phyloP scores from a whole-genome alignment of 306 rosid species.

The Acacia confusa region DNA sequence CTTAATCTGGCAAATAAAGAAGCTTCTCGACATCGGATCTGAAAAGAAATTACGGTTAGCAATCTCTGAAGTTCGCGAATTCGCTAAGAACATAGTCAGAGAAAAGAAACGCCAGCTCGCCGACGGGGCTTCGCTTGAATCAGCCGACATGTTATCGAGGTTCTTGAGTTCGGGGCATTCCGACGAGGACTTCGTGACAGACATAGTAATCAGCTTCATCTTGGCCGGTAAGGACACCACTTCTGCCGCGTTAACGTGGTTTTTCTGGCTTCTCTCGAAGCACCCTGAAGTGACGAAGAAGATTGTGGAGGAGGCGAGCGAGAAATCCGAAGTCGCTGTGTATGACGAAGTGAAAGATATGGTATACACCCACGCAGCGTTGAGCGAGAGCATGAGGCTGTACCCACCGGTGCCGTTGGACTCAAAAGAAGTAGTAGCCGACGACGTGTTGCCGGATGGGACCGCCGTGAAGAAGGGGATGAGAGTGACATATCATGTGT shows the following conservation, averaged over 20 bases:
- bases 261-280: not conserved
- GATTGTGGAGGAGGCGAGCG: not conserved
- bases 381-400: not conserved
- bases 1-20: constrained; percentile 45
- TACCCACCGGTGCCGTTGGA: not conserved
- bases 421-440: not conserved
- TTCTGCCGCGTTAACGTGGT: not conserved
- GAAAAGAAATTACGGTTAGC: constrained; percentile 40
- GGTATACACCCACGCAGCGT: not conserved
- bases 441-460: not conserved
- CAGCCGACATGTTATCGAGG: not conserved
- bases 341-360: not conserved
- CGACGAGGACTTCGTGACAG: not conserved
- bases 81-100: constrained; percentile 28
- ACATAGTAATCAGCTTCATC: not conserved
- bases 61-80: constrained; percentile 39
- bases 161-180: not conserved
- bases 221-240: not conserved
- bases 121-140: not conserved
- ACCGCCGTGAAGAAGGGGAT: not conserved
- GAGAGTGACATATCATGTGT: not conserved
- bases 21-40: constrained; percentile 40
- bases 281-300: not conserved
- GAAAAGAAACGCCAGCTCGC: not conserved
- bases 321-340: not conserved